Conservation (phyloP, 108 stramenopile species). For the Cyclotella atomus region DNA sequence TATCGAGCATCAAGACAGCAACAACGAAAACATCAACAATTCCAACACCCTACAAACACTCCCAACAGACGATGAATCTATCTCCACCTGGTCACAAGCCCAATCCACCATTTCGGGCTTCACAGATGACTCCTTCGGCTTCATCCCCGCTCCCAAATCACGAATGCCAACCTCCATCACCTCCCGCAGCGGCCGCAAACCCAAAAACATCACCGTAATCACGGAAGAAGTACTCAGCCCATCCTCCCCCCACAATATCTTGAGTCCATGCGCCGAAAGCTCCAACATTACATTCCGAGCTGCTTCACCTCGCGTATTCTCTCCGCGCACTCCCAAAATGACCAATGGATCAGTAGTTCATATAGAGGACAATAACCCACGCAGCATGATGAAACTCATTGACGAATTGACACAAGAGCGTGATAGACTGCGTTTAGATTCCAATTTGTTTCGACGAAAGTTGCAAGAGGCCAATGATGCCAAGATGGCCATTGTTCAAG, state of each 20-base stretch:
- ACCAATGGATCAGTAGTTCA: neutral
- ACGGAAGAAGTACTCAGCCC: slow-evolving; percentile 3
- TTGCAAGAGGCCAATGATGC: slow-evolving; percentile 19
- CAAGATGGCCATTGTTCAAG: slow-evolving; percentile 4
- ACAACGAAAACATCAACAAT: slow-evolving; percentile 4
- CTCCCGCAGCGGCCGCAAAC: neutral
- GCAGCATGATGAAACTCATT: slow-evolving; percentile 2
- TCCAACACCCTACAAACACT: neutral
- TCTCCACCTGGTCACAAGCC: slow-evolving; percentile 13
- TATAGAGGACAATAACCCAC: neutral
- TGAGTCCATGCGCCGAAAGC: neutral
- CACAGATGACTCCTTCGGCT: slow-evolving; percentile 13
- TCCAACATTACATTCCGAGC: slow-evolving; percentile 4
- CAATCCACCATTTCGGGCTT: slow-evolving; percentile 12
- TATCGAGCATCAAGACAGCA: neutral
- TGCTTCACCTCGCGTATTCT: neutral
- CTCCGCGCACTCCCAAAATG: slow-evolving; percentile 6
- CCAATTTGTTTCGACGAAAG: slow-evolving; percentile 19
- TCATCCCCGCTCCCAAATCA: neutral
- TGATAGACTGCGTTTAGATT: slow-evolving; percentile 18
- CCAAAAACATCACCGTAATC: neutral
- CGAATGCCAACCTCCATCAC: slow-evolving; percentile 5
- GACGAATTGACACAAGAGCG: slow-evolving; percentile 13
- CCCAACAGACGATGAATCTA: slow-evolving; percentile 15
- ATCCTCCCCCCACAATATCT: neutral